Percentiles rank a stretch among this genome's conserved stretches.
Conservation (phyloP, 768 basidiomycete genomes). For the Tylopilus sp. region DNA sequence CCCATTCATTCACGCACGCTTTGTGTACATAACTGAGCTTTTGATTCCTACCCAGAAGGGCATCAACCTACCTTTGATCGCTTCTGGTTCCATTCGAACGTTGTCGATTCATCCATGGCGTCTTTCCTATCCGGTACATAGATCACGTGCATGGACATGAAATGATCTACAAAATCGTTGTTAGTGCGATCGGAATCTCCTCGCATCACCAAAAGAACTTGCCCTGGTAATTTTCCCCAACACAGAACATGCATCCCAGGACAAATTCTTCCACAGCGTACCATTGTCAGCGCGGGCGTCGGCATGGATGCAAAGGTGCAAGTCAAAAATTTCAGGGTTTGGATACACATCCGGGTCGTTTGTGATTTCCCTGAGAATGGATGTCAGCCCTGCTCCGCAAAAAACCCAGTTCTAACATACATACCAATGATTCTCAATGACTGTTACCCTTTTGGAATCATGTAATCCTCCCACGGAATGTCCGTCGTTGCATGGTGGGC, state of each 20-base stretch:
- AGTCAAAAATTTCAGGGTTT: conserved; percentile 8
- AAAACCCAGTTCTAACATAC: no score
- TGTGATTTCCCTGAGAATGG: conserved; percentile 7
- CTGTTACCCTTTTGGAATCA: no score
- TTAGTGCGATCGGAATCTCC: no score
- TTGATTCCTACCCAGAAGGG: no score
- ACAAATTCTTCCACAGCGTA: no score
- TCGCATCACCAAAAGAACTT: not conserved
- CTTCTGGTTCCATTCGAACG: conserved; percentile 38
- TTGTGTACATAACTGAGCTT: no score
- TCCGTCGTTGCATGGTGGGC: no score
- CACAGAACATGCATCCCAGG: no score
- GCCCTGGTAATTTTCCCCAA: conserved; percentile 64
- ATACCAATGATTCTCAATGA: no score
- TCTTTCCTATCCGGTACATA: conserved; percentile 42
- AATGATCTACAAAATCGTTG: conserved; percentile 26
- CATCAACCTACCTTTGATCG: conserved; percentile 11
- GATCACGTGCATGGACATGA: conserved; percentile 26
- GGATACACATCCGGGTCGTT: conserved; percentile 11
- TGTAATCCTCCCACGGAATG: no score
- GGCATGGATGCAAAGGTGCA: no score
- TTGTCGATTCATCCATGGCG: conserved; percentile 50
- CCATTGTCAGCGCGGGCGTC: no score
- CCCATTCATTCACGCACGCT: not conserved
- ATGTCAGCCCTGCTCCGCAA: not conserved